These are phyloP conservation scores for Talaromyces thailandensis DNA, from an alignment of 495 filamentous ascomycete species.

Conservation along the genomic window DNA sequence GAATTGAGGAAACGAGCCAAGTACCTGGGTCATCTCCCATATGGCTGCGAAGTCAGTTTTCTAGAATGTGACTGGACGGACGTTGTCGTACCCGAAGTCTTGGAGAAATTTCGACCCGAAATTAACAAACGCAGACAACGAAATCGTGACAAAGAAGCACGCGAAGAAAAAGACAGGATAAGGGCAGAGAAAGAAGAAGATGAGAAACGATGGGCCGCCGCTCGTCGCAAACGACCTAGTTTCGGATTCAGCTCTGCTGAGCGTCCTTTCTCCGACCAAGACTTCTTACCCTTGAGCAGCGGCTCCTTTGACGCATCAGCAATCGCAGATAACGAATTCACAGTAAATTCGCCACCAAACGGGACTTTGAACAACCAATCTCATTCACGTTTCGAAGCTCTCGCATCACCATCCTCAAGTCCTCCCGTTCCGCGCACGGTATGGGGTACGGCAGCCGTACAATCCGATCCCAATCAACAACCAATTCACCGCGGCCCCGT, in stretches of 20 bases:
- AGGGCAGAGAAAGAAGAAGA: slow-evolving; percentile 81
- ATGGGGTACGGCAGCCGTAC: slow-evolving; percentile 71
- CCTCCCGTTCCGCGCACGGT: slow-evolving; percentile 69
- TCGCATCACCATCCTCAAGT: slow-evolving; percentile 70
- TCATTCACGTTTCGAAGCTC: slow-evolving; percentile 48
- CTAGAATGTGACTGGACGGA: slow-evolving; percentile 97
- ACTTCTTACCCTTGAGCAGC: slow-evolving; percentile 58
- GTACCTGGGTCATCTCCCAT: slow-evolving; percentile 84
- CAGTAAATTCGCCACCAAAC: slow-evolving; percentile 48
- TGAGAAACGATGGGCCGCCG: slow-evolving; percentile 48
- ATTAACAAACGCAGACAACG: slow-evolving; percentile 69
- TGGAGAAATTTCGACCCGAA: slow-evolving; percentile 64
- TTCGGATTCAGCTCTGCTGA: slow-evolving; percentile 22
- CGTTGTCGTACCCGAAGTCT: slow-evolving; percentile 64
- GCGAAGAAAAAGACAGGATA: slow-evolving; percentile 84
- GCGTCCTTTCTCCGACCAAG: slow-evolving; percentile 37
- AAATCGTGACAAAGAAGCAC: slow-evolving; percentile 77
- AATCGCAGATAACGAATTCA: slow-evolving; percentile 23
- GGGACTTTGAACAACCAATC: slow-evolving; percentile 18
- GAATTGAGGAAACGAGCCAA: slow-evolving; percentile 77
- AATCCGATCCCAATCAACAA: slow-evolving; percentile 36
- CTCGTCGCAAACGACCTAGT: slow-evolving; percentile 36
- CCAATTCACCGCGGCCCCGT: slow-evolving; percentile 19
- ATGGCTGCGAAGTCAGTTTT: slow-evolving; percentile 89
- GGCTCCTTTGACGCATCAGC: slow-evolving; percentile 12